These are phyloP conservation scores for Meripilus lineatus DNA, from an alignment of 1,284 basidiomycete species.

Conservation along the genomic window DNA sequence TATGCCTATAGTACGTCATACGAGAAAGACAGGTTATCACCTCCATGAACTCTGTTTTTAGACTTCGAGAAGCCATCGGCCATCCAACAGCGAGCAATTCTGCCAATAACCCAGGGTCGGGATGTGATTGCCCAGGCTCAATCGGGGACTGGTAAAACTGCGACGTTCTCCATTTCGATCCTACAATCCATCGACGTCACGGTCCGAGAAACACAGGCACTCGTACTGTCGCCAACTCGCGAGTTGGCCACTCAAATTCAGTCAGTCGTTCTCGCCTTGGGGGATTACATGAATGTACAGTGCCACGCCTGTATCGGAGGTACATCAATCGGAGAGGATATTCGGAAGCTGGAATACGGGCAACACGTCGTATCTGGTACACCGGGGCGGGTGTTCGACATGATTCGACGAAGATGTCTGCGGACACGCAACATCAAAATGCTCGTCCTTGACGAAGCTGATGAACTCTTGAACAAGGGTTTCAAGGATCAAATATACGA, in stretches of 20 bases:
- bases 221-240: constrained; percentile 92
- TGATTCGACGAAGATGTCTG: constrained; percentile 94
- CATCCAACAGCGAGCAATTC: constrained; percentile 96
- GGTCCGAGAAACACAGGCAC: constrained; percentile 93
- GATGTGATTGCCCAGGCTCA: constrained; percentile 99
- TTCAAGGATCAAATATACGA: constrained; percentile 99
- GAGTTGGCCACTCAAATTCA: constrained; percentile 98
- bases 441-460: constrained; percentile 97
- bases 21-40: constrained; percentile 6
- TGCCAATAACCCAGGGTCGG: constrained; percentile 91
- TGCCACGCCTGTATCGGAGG: constrained; percentile 99
- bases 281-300: constrained; percentile 99
- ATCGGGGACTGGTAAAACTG: constrained; percentile 99
- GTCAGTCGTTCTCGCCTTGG: constrained; percentile 94
- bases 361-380: constrained; percentile 98
- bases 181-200: constrained; percentile 96
- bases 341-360: constrained; percentile 96
- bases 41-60: constrained; percentile 27
- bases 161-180: constrained; percentile 94
- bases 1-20: constrained; percentile 91
- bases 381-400: constrained; percentile 98
- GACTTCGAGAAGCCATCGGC: constrained; percentile 99
- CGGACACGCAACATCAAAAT: constrained; percentile 99
- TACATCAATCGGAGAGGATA: constrained; percentile 97
- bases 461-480: constrained; percentile 96